A percentile compares a stretch with the other conserved stretches of the same genome.
These are phyloP conservation scores for Limtongozyma cylindracea DNA, from an alignment of 805 yeast species.

Conservation along the genomic window DNA sequence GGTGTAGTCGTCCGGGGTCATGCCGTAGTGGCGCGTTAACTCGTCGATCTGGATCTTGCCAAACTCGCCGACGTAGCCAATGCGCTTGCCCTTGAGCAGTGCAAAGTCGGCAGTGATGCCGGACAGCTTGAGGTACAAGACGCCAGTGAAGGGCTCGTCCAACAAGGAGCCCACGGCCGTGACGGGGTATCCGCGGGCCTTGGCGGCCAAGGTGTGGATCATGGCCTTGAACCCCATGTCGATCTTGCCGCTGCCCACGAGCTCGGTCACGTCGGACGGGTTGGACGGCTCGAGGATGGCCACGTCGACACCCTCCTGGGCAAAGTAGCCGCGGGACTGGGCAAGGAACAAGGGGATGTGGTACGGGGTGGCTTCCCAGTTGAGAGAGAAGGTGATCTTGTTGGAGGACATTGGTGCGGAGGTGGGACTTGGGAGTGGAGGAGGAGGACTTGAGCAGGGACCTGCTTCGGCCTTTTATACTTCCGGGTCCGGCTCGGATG, in stretches of 20 bases:
- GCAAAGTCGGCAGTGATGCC: slow-evolving; percentile 25
- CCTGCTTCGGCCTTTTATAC: too few relatives aligned
- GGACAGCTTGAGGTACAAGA: slow-evolving; percentile 20
- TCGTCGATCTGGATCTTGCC: slow-evolving; percentile 34
- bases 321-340: slow-evolving; percentile 21
- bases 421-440: too few relatives aligned
- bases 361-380: slow-evolving; percentile 31
- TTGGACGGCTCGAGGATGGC: slow-evolving; percentile 28
- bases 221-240: slow-evolving; percentile 36
- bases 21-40: slow-evolving; percentile 25
- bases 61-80: slow-evolving; percentile 34
- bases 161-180: slow-evolving; percentile 27
- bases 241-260: slow-evolving; percentile 27
- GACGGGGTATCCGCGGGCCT: slow-evolving; percentile 30
- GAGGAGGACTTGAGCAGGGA: too few relatives aligned
- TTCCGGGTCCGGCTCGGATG: too few relatives aligned
- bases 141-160: slow-evolving; percentile 33
- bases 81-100: slow-evolving; percentile 23
- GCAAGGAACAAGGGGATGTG: slow-evolving; percentile 27
- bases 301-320: slow-evolving; percentile 21
- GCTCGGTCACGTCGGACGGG: slow-evolving; percentile 31
- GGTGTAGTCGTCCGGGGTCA: slow-evolving; percentile 27
- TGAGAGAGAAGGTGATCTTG: slow-evolving; percentile 22
- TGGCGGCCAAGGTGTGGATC: slow-evolving; percentile 34
- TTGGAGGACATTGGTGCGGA: too few relatives aligned